These are phyloP conservation scores for Haplosporangium sp. DNA, from an alignment of 371 early-diverging fungal genomes.

Conservation along the genomic window DNA sequence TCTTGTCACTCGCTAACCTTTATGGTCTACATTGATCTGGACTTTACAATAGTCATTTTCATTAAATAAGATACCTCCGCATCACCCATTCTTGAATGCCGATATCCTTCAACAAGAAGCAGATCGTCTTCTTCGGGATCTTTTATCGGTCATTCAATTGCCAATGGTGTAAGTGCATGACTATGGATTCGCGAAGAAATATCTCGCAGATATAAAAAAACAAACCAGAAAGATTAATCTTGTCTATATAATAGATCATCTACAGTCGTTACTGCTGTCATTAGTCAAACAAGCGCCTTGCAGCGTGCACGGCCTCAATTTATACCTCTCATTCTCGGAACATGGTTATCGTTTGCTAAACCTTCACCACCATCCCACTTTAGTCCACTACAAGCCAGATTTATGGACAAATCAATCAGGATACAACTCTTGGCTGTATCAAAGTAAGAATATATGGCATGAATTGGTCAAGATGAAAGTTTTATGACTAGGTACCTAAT, in stretches of 20 bases:
- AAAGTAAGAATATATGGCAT: slow-evolving; percentile 26
- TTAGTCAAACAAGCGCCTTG: slow-evolving; percentile 44
- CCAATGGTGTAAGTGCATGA: slow-evolving; percentile 34
- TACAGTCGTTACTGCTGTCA: slow-evolving; percentile 46
- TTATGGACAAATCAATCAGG: slow-evolving; percentile 47
- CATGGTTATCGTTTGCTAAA: slow-evolving; percentile 29
- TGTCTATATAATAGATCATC: slow-evolving; percentile 27
- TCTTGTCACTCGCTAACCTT: too few species aligned
- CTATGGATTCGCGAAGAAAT: too few species aligned
- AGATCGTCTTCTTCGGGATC: slow-evolving; percentile 33
- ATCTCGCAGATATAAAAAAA: too few species aligned
- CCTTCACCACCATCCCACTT: slow-evolving; percentile 36
- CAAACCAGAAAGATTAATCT: too few species aligned
- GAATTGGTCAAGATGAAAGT: not conserved
- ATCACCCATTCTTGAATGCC: slow-evolving; percentile 34
- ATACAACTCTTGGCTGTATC: slow-evolving; percentile 48
- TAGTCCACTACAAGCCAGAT: slow-evolving; percentile 30
- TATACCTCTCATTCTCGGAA: slow-evolving; percentile 43
- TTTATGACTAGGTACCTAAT: not conserved
- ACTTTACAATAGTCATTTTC: slow-evolving; percentile 11
- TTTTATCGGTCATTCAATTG: slow-evolving; percentile 34
- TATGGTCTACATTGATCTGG: not conserved
- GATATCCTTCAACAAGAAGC: slow-evolving; percentile 31
- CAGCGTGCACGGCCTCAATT: slow-evolving; percentile 51
- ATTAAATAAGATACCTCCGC: slow-evolving; percentile 24